phyloP scores from a whole-genome alignment of 1,284 basidiomycete species.

The Neonothopanus nambi region DNA sequence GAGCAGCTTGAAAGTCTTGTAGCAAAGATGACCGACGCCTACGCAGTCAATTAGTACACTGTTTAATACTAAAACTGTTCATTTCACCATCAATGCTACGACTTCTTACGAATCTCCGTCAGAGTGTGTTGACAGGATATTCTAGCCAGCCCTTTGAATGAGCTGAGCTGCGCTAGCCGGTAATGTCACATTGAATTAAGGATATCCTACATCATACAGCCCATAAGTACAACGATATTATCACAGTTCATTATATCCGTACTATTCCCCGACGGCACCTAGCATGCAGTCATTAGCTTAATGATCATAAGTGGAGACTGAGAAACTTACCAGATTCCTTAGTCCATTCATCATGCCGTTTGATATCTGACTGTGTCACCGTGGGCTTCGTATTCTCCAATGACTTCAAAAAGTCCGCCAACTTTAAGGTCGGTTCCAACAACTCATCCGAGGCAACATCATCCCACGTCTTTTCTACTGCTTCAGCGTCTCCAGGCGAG shows the following conservation, averaged over 20 bases:
- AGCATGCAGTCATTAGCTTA: no score
- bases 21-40: constrained; percentile 35
- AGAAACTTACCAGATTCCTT: constrained; percentile 65
- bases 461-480: constrained; percentile 92
- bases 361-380: constrained; percentile 88
- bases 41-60: constrained; percentile 23
- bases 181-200: no score
- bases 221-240: no score
- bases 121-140: no score
- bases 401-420: constrained; percentile 87
- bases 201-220: no score
- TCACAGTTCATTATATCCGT: no score
- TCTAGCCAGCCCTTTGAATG: no score
- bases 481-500: constrained; percentile 88
- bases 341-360: constrained; percentile 91
- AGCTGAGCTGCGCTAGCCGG: no score
- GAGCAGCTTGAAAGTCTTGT: constrained; percentile 43
- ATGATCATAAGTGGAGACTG: not conserved
- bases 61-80: no score
- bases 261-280: no score
- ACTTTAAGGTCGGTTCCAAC: constrained; percentile 77
- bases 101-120: no score
- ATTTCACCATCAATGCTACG: no score
- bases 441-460: constrained; percentile 90
- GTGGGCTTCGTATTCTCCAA: constrained; percentile 86